Evolutionary conservation across 2,329 filamentous ascomycete genomes (phyloP), one percentile per base, ranked within the genome.

Genomic region (Orbilia blumenaviensis): DNA sequence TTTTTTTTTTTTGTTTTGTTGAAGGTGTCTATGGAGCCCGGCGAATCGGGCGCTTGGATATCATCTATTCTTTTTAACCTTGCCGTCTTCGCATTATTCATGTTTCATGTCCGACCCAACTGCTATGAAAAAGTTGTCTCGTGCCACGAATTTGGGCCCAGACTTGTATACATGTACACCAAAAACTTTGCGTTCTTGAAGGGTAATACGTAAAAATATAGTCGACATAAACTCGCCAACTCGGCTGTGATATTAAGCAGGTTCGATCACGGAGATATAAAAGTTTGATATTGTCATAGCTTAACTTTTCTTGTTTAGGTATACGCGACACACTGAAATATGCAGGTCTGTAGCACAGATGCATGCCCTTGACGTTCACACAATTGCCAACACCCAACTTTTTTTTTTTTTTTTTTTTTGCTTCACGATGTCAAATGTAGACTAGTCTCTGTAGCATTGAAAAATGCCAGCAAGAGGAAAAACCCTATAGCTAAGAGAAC

Each of bases 221-320:
- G n/a, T n/a, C n/a, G n/a, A n/a, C n/a, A n/a, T n/a, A n/a, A n/a
- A 56, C 52, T 56, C 52, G 52, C 32, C 52, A 56, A 56, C 52
- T 61, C 56, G 41, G 41, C 4, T 61, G 23, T 61, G 29, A 61
- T 63, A 25, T 48, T 21, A 36, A 25, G 36, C 29, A 34, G 8
- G 12, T 63, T 44, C 41, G 44, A 32, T 48, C 27, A 56, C 52
- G 52, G 52, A 56, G 52, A 56, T 56, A 56, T 56, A 56, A 56
- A 34, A 25, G 25, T 36, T 36, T 34, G 42, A 41, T 48, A 7
- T 56, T 63, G 62, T 74, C 69, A 74, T 66, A 74, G 69, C 69
- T 66, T 54, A 66, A 54, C 32, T 61, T 66, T 66, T 52, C 23
- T 34, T 54, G 25, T 48, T 29, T 50, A 16, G 48, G 44, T n/a